Base-by-base conservation (phyloP, 345 rosid genomes). In the Citrus inodora region DNA sequence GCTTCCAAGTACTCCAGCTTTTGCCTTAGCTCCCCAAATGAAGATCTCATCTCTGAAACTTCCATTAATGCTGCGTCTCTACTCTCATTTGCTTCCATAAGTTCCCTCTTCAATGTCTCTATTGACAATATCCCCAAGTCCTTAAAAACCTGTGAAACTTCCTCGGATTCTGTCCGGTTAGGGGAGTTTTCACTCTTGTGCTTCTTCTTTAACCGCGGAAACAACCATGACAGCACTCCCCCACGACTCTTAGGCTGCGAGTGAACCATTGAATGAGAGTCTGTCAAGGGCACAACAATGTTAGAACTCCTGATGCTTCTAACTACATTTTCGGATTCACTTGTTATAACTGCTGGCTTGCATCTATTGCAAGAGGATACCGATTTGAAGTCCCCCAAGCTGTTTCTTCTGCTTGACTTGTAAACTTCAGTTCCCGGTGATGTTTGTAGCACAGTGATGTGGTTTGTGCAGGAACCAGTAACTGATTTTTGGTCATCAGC, bases 1-100 rank as follows among this genome's bases (percentile, higher is more conserved):
- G 81, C 86, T 85, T 94, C 98, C 86, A 96, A 80, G 80, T 91
- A 90, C 85, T 91, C 94, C 67, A 94, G 90, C 88, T 91, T 96
- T 83, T 89, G 87, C 73, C 86, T 89, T 48, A 96, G 86, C 76
- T 91, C 94, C 73, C 85, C 92, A 42, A 96, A 5, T 3, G 97
- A 92, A 78, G 94, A 87, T 80, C 82, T 94, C 98, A 94, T 92
- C 85, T 90, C 95, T 1, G 87, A 66, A 69, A 89, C 97, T 76
- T 94, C 97, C 78, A 74, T 76, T 35, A 91, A 79, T 1, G 98
- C 99, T 0, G 94, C 91, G 9, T 92, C 97, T 61, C 93, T 82
- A 67, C 88, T 88, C 85, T 89, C 90, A 67, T 89, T 88, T 51
- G 99, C 98, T 84, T 94, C 95, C 19, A 83, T 80, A 79, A 96